These are phyloP conservation scores for Rhodotorula sp. DNA, from an alignment of 1,284 basidiomycete species.

Conservation along the genomic window DNA sequence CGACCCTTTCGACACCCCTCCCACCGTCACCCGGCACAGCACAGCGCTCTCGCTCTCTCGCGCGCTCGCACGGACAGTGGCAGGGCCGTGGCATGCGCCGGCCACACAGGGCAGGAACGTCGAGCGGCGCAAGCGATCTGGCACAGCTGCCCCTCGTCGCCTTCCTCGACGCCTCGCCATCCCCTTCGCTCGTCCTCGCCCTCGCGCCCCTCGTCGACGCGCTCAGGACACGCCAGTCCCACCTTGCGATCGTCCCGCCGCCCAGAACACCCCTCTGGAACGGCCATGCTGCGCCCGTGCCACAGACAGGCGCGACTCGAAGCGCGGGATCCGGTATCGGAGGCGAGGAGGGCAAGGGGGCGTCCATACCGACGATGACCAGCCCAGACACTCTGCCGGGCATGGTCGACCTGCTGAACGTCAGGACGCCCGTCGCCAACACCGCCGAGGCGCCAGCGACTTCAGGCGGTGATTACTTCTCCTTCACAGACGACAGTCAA, in stretches of 20 bases:
- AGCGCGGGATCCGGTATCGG: too few species aligned
- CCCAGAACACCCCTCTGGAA: slow-evolving; percentile 3
- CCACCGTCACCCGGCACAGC: too few species aligned
- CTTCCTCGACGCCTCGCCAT: slow-evolving; percentile 19
- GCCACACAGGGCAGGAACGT: not conserved
- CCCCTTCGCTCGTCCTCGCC: slow-evolving; percentile 19
- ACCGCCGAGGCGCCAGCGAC: too few species aligned
- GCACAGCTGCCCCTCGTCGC: slow-evolving; percentile 24
- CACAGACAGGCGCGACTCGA: not conserved
- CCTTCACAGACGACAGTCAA: not conserved
- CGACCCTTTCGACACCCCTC: too few species aligned
- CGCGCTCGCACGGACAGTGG: too few species aligned
- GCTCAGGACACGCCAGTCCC: not conserved
- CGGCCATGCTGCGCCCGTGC: not conserved
- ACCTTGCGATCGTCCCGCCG: not conserved
- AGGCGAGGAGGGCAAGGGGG: not conserved
- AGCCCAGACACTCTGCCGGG: not conserved
- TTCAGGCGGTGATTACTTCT: slow-evolving; percentile 17
- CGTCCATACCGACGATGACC: not conserved
- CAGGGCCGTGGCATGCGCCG: too few species aligned
- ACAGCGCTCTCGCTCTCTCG: too few species aligned
- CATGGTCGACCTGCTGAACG: slow-evolving; percentile 18
- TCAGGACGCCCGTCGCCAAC: slow-evolving; percentile 14
- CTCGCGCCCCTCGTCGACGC: slow-evolving; percentile 15
- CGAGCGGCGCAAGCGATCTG: slow-evolving; percentile 6